phyloP scores from a whole-genome alignment of 768 basidiomycete species.

The Russula griseocarnosa region DNA sequence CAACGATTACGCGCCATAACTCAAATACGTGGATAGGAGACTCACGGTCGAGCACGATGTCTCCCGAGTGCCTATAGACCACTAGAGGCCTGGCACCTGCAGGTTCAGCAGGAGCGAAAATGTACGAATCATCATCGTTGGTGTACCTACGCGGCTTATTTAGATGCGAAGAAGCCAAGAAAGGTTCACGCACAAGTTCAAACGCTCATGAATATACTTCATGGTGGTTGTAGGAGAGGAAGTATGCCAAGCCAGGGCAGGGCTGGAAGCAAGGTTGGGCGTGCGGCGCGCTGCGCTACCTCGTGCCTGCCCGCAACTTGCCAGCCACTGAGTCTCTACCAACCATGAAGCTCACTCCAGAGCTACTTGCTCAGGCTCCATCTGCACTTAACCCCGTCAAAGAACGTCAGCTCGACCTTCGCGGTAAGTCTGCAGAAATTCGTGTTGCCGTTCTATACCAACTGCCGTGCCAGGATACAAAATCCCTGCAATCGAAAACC shows the following conservation, averaged over 20 bases:
- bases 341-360: slow-evolving; percentile 87
- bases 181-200: slow-evolving; percentile 51
- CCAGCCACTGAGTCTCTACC: slow-evolving; percentile 5
- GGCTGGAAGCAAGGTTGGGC: not conserved
- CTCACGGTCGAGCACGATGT: slow-evolving; percentile 67
- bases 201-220: slow-evolving; percentile 67
- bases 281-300: not conserved
- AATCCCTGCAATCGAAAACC: slow-evolving; percentile 94
- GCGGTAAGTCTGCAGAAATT: slow-evolving; percentile 52
- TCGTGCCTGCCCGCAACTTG: not conserved
- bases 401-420: slow-evolving; percentile 87
- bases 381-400: slow-evolving; percentile 79
- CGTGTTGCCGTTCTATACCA: slow-evolving; percentile 12
- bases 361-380: slow-evolving; percentile 78
- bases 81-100: slow-evolving; percentile 64
- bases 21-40: slow-evolving; percentile 4
- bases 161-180: slow-evolving; percentile 20
- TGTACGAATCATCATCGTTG: slow-evolving; percentile 70
- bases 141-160: slow-evolving; percentile 47
- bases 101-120: slow-evolving; percentile 64
- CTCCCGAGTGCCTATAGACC: slow-evolving; percentile 69
- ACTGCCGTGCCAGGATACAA: slow-evolving; percentile 56
- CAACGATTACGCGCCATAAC: slow-evolving; percentile 11
- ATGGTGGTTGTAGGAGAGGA: slow-evolving; percentile 42
- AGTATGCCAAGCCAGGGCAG: slow-evolving; percentile 11